Evolutionary conservation across 176 grass and related monocot genomes (phyloP).

Genomic region (Chloris gayana): DNA sequence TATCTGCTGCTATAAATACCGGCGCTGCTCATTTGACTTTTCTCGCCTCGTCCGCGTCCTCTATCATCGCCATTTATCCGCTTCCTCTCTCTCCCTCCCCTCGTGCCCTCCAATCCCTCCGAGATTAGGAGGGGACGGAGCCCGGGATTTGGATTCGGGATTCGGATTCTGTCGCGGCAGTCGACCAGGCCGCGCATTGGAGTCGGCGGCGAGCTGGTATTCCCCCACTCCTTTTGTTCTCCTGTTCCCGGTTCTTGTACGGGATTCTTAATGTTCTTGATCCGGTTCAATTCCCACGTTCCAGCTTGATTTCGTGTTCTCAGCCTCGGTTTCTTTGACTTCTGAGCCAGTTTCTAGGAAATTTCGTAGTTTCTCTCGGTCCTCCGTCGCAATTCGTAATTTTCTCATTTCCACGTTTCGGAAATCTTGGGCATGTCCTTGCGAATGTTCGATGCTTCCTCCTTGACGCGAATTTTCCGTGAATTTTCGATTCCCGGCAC

Average conservation of each 20-base stretch:
- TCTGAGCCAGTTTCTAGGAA: not conserved
- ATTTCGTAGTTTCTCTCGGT: not conserved
- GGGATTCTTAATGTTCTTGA: slow-evolving; percentile 11
- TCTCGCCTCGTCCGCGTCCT: slow-evolving; percentile 24
- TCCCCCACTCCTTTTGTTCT: not conserved
- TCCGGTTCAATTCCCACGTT: not conserved
- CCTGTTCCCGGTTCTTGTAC: not conserved
- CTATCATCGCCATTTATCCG: slow-evolving; percentile 39
- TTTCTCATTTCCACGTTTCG: not conserved
- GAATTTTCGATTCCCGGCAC: not conserved
- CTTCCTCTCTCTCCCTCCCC: not conserved
- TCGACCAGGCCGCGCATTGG: slow-evolving; percentile 8
- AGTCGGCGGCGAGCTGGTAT: slow-evolving; percentile 29
- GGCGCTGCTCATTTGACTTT: slow-evolving; percentile 28
- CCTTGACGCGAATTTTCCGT: not conserved
- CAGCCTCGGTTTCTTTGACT: not conserved
- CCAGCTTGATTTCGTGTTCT: not conserved
- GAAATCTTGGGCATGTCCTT: not conserved
- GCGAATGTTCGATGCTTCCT: slow-evolving; percentile 5
- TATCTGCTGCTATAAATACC: slow-evolving; percentile 34
- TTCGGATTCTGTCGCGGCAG: slow-evolving; percentile 18
- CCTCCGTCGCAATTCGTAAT: not conserved
- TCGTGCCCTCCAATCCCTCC: slow-evolving; percentile 11
- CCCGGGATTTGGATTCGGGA: not conserved
- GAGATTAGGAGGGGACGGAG: slow-evolving; percentile 24